Base-by-base conservation (phyloP, 768 basidiomycete genomes). In the Hericium erinaceus region DNA sequence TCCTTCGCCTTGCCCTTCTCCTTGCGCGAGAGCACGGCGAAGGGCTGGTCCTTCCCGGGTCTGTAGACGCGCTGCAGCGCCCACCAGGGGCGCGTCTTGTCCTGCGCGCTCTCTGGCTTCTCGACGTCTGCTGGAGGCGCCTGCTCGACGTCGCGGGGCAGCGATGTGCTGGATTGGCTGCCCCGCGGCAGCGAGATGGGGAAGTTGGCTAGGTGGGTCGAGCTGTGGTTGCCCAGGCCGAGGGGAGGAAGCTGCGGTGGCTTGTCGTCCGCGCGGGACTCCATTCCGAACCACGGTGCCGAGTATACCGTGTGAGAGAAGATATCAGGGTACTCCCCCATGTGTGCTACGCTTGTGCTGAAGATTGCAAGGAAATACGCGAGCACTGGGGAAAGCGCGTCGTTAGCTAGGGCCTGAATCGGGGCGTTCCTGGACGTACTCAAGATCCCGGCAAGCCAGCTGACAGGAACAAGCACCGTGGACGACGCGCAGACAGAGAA, bases 341-440 rank as follows among this genome's bases (percentile, higher is more conserved):
- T 66, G 59, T 88, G 84, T 4, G 73, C 64, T 58, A 78, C 65
- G 28, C 77, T 65, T 55, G 74, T 67, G 58, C 79, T 68, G 63
- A 79, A 72, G 26, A 88, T 70, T 2, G 73, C 64, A 62, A 86
- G 73, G 64, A 81, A 82, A 62, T 87, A 85, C 4, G 74, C 64
- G 9, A 82, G 62, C 48, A 78, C 80, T 82, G 58, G 10, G 22
- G 41, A 11, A 28, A 18, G n/a, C 41, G 12, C 7, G 41, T 44
- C 18, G 33, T 28, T 39, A 50, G 38, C 56, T 39, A 16, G 48
- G 20, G n/a, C 40, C 24, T 26, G 28, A 26, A 46, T 26, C 8
- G 33, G 33, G 15, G 59, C 46, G 57, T 58, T 48, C 41, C 20
- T 9, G 46, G 37, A 67, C 70, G 55, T 58, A 72, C 67, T 48